phyloP scores from a whole-genome alignment of 805 yeast species.

The Isabelozyma heimii region DNA sequence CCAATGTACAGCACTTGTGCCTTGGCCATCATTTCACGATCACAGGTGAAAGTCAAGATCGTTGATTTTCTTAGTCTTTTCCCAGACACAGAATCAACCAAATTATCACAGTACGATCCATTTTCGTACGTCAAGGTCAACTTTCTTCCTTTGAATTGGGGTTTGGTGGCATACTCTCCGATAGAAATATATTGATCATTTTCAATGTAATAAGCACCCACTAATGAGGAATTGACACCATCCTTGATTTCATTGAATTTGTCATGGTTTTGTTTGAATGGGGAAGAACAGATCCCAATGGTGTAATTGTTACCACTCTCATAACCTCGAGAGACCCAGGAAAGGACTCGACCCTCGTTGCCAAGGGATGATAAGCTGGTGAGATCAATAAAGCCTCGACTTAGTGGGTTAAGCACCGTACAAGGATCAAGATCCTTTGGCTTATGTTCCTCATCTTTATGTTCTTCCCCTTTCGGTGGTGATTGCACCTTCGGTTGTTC shows the following conservation, averaged over 20 bases:
- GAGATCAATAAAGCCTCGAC: slow-evolving; percentile 53
- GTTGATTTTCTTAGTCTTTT: slow-evolving; percentile 57
- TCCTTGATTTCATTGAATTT: slow-evolving; percentile 34
- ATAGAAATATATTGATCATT: slow-evolving; percentile 34
- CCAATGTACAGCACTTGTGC: slow-evolving; percentile 73
- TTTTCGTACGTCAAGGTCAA: slow-evolving; percentile 65
- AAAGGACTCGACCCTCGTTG: slow-evolving; percentile 43
- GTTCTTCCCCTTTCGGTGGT: neutral
- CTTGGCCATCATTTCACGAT: slow-evolving; percentile 62
- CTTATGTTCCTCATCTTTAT: slow-evolving; percentile 6
- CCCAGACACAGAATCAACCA: slow-evolving; percentile 40
- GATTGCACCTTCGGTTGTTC: neutral
- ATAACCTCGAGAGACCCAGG: slow-evolving; percentile 70
- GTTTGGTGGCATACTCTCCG: slow-evolving; percentile 60
- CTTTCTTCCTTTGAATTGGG: slow-evolving; percentile 70
- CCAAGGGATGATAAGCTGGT: slow-evolving; percentile 46
- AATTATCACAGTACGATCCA: slow-evolving; percentile 57
- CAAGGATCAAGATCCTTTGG: slow-evolving; percentile 26
- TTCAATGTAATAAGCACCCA: slow-evolving; percentile 47
- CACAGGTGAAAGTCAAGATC: slow-evolving; percentile 72
- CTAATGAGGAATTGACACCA: slow-evolving; percentile 34
- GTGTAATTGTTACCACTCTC: slow-evolving; percentile 71
- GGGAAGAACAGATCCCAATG: slow-evolving; percentile 45
- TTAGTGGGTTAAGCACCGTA: slow-evolving; percentile 34
- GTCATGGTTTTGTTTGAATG: slow-evolving; percentile 44